These are phyloP conservation scores for Phytopythium cucurbitacearum DNA, from an alignment of 352 stramenopile genomes.

Conservation along the genomic window DNA sequence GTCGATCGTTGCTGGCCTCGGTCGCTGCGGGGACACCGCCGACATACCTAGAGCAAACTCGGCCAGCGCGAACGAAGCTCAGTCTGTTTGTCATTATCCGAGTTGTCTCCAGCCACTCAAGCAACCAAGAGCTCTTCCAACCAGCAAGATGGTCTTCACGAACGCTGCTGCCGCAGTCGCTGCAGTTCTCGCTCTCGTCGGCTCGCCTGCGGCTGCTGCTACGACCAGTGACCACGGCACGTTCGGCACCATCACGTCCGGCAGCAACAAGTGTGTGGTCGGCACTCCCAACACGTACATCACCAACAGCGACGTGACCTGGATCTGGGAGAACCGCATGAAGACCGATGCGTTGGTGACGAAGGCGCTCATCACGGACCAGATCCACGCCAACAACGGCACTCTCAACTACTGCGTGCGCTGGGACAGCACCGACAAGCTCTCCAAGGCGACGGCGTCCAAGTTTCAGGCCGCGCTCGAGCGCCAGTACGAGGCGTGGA, in stretches of 20 bases:
- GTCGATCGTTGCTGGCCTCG: no score
- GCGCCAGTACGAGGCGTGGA: slow-evolving; percentile 30
- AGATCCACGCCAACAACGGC: slow-evolving; percentile 34
- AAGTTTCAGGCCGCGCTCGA: slow-evolving; percentile 30
- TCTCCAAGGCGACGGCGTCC: slow-evolving; percentile 23
- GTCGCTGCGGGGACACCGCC: no score
- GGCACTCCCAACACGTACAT: slow-evolving; percentile 20
- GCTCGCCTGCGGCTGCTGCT: background rate
- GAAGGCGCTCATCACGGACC: slow-evolving; percentile 23
- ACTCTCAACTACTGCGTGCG: slow-evolving; percentile 37
- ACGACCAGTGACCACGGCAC: slow-evolving; percentile 15
- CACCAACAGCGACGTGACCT: slow-evolving; percentile 8
- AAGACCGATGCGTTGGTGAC: no score
- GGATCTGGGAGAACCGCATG: slow-evolving; percentile 14
- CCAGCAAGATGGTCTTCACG: background rate
- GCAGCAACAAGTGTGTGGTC: slow-evolving; percentile 16
- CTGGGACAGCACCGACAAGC: slow-evolving; percentile 30
- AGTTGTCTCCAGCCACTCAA: no score
- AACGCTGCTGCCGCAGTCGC: background rate
- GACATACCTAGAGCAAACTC: no score
- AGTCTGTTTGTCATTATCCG: no score
- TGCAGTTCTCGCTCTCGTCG: background rate
- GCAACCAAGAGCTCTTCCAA: no score
- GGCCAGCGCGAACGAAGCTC: no score
- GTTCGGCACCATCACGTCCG: slow-evolving; percentile 21